Base-by-base conservation (phyloP, 2,329 filamentous ascomycete genomes). In the Fusarium paranaense region DNA sequence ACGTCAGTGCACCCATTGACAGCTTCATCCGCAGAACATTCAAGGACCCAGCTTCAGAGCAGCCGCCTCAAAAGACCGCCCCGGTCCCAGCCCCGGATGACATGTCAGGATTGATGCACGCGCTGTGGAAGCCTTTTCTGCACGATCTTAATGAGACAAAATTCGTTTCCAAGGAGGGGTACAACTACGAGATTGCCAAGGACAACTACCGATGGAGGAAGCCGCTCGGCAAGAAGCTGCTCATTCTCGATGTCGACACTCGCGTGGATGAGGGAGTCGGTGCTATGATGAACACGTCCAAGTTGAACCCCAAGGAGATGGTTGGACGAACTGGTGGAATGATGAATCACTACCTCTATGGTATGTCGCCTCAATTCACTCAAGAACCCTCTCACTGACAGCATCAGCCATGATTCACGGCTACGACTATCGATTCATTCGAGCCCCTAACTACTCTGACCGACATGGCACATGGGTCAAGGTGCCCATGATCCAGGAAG, bases 341-440 rank as follows among this genome's bases (percentile, higher is more conserved):
- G 62, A 54, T 78, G 2, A 74, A 78, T 14, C 76, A 78, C 59
- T 76, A 77, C 16, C 58, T 78, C 18, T 78, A 78, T 5, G 72
- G 76, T 75, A 65, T 1, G 64, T 35, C 5, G 11, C 14, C 2
- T 14, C 14, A 7, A 16, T 40, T n/a, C 14, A 8, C 22, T 2
- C 8, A 25, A 4, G 5, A 2, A 6, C 13, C 10, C 10, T n/a
- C 38, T 27, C 38, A 1, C 35, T 72, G 10, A 66, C 6, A 0
- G 1, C 20, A 5, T 13, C 18, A 79, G 78, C 78, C 10, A 72
- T 80, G 75, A 86, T 87, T 57, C 86, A 87, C 74, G 85, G 85
- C 6, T 87, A 87, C 76, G 84, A 86, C 60, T 87, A 87, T 76
- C 85, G 86, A 37, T 83, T 86, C 62, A 82, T 87, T 33, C 83